phyloP scores from a whole-genome alignment of 2,329 filamentous ascomycete species.

The Drechslerella coelobrocha region DNA sequence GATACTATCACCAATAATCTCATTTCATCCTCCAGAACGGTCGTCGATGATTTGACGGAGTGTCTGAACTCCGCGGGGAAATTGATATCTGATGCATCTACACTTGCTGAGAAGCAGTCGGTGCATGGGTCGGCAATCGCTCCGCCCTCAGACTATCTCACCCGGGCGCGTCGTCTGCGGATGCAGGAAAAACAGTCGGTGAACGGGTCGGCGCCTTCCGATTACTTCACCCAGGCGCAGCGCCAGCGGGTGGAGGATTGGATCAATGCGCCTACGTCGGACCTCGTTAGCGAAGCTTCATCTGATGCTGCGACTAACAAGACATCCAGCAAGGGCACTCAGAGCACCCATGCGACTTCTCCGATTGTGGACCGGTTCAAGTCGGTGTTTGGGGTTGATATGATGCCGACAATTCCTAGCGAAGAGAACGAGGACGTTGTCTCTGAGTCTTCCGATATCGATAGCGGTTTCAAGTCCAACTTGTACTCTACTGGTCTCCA shows the following conservation, averaged over 20 bases:
- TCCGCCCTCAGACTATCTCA: too few relatives aligned
- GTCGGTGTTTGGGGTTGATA: background rate
- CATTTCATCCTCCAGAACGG: conserved; percentile 33
- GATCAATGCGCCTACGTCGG: conserved; percentile 35
- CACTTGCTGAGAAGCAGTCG: conserved; percentile 42
- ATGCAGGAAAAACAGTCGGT: background rate
- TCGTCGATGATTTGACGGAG: conserved; percentile 34
- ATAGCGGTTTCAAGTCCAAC: conserved; percentile 39
- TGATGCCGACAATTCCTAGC: background rate
- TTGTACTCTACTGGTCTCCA: conserved; percentile 29
- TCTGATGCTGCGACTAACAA: conserved; percentile 15
- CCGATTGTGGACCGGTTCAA: conserved; percentile 22
- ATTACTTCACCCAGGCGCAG: conserved; percentile 25
- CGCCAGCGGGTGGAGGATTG: conserved; percentile 38
- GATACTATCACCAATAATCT: conserved; percentile 14
- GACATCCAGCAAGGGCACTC: conserved; percentile 14
- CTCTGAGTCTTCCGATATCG: conserved; percentile 47
- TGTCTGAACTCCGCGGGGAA: conserved; percentile 36
- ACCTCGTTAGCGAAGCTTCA: conserved; percentile 23
- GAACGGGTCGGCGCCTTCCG: background rate
- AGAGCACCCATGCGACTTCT: conserved; percentile 15
- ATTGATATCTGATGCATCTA: conserved; percentile 48
- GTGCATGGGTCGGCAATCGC: conserved; percentile 31
- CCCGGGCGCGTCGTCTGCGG: too few relatives aligned
- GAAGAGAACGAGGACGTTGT: conserved; percentile 9